phyloP scores from a whole-genome alignment of 2,329 filamentous ascomycete species.

The Zymoseptoria pseudotritici region DNA sequence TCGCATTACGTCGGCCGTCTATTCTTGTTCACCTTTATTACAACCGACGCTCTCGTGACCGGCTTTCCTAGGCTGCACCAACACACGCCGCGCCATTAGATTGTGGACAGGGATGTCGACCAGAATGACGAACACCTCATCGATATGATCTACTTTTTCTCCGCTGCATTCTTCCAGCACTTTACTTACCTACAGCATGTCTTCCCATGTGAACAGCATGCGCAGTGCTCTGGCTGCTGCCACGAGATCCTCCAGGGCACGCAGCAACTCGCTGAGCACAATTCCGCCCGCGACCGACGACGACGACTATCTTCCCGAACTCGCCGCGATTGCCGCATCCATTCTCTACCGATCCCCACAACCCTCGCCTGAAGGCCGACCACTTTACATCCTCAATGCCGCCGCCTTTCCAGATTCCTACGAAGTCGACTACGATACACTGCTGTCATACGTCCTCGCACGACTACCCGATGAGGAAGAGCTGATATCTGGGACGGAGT shows the following conservation, averaged over 20 bases:
- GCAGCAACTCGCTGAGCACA: constrained; percentile 39
- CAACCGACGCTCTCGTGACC: not conserved
- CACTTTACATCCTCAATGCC: constrained; percentile 49
- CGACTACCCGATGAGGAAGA: constrained; percentile 50
- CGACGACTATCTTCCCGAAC: constrained; percentile 40
- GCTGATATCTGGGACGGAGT: constrained; percentile 45
- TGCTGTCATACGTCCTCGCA: constrained; percentile 49
- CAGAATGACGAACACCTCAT: not conserved
- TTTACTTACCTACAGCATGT: not conserved
- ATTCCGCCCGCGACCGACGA: constrained; percentile 40
- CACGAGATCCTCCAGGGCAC: constrained; percentile 18
- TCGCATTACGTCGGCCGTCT: not conserved
- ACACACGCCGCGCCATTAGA: not conserved
- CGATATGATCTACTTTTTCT: not conserved
- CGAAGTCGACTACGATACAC: constrained; percentile 47
- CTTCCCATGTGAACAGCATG: constrained; percentile 11
- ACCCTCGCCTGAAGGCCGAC: constrained; percentile 42
- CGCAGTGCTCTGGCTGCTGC: constrained; percentile 26
- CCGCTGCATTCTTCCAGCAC: not conserved
- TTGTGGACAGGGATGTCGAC: not conserved
- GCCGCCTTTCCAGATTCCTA: constrained; percentile 49
- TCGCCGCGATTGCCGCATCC: constrained; percentile 44
- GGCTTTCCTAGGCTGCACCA: not conserved
- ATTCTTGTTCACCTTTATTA: not conserved
- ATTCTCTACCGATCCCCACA: constrained; percentile 49